Base-by-base conservation (phyloP, 805 yeast genomes). In the Wickerhamomyces sydowiorum region DNA sequence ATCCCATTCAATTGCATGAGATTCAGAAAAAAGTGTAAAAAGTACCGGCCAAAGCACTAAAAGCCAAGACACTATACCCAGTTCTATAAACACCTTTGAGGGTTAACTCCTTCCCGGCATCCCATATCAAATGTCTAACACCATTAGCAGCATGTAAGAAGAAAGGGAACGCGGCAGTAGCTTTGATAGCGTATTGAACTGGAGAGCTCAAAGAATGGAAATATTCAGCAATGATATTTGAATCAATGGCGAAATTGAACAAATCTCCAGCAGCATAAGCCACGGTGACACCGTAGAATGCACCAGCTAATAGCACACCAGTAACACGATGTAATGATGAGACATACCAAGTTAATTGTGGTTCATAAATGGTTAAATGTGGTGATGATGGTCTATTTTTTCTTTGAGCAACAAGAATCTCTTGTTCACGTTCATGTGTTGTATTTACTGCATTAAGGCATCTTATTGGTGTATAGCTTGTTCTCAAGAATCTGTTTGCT, bases 101-200 rank as follows among this genome's bases (percentile, higher is more conserved):
- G 47, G 89, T 76, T 61, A 91, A 75, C 65, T 83, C 86, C 52
- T 69, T 72, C 62, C 96, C 96, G 41, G 80, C 63, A 64, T 93
- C 99, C 99, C 99, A 93, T 42, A 86, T 60, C 65, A 91, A 70
- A 65, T 93, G 99, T 76, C 99, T 87, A 49, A 91, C 46, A 56
- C 98, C 97, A 63, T 90, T 88, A 62, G 73, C 78, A 37, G 76
- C 57, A 67, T 93, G 99, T 83, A 78, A 89, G 24, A 85, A 84
- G 65, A 93, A 88, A 51, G 96, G 90, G 70, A 77, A 77, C 8
- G 93, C 79, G 59, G 82, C 77, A 32, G 77, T 58, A 39, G 82
- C 80, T 72, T 93, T 93, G 44, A 78, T 67, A 20, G 72, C 69
- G 44, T 76, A 52, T 66, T 89, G 85, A 32, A 75, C 69, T 42